Evolutionary conservation across 139 green algal species (phyloP).

Genomic region (Micromonas pusilla): DNA sequence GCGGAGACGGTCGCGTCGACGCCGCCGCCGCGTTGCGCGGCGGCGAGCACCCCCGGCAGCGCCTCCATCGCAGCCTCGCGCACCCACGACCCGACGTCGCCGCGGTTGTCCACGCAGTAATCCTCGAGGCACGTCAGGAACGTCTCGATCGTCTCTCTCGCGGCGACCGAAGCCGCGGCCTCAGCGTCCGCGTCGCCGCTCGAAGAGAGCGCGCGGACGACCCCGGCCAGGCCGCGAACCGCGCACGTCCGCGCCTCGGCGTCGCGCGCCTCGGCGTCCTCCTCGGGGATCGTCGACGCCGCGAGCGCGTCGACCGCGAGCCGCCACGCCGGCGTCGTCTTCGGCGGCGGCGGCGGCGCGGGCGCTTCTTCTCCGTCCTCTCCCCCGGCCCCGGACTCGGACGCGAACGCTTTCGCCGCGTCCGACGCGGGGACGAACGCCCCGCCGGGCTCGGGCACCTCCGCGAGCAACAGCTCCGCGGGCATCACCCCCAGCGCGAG

Average conservation of each 20-base stretch:
- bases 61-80: slow-evolving; percentile 72
- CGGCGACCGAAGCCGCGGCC: neutral
- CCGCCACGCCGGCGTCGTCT: neutral
- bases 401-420: too few relatives aligned
- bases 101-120: slow-evolving; percentile 87
- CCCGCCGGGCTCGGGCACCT: too few relatives aligned
- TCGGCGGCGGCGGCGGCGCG: too few relatives aligned
- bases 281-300: slow-evolving; percentile 39
- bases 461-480: neutral
- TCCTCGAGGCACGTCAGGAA: slow-evolving; percentile 69
- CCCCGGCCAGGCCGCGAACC: slow-evolving; percentile 44
- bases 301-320: slow-evolving; percentile 41
- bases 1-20: neutral
- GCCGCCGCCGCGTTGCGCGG: slow-evolving; percentile 28
- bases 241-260: slow-evolving; percentile 64
- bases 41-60: slow-evolving; percentile 34
- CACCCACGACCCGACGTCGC: slow-evolving; percentile 92
- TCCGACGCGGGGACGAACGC: too few relatives aligned
- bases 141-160: neutral
- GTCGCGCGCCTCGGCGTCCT: slow-evolving; percentile 53
- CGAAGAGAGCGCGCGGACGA: slow-evolving; percentile 32
- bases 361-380: too few relatives aligned
- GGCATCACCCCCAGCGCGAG: slow-evolving; percentile 42
- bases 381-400: too few relatives aligned
- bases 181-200: neutral